Percentiles rank a stretch among this genome's conserved stretches.
These are phyloP conservation scores for Eucalyptus victrix DNA, from an alignment of 345 rosid genomes.

Conservation along the genomic window DNA sequence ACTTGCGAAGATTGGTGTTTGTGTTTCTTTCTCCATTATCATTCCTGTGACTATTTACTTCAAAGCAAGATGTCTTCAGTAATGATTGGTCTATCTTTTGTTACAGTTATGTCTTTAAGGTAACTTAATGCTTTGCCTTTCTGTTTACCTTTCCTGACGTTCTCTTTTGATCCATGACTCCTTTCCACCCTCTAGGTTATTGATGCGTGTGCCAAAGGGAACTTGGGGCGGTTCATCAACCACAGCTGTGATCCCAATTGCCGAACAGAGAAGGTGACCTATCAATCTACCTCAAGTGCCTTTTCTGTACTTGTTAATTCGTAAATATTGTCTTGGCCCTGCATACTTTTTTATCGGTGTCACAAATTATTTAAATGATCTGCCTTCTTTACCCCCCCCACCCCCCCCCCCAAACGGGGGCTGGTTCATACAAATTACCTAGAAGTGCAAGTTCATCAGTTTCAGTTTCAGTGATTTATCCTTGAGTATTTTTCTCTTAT, in stretches of 20 bases:
- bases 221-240: slow-evolving; percentile 94
- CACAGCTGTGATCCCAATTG: slow-evolving; percentile 99
- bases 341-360: not conserved
- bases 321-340: not conserved
- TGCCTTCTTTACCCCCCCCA: not conserved
- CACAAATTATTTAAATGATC: not conserved
- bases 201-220: slow-evolving; percentile 94
- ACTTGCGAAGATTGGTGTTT: not conserved
- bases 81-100: not conserved
- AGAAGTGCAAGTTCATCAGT: not conserved
- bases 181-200: slow-evolving; percentile 42
- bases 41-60: not conserved
- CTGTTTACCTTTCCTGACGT: not conserved
- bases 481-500: not conserved
- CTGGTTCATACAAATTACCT: not conserved
- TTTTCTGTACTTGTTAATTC: not conserved
- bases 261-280: slow-evolving; percentile 90
- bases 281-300: not conserved
- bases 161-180: not conserved
- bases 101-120: not conserved
- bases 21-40: not conserved
- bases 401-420: not conserved
- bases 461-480: not conserved
- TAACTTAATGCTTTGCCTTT: not conserved
- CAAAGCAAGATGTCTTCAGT: not conserved